Base-by-base conservation (phyloP, 352 stramenopile species). In the Phytopythium chamaehyphon region DNA sequence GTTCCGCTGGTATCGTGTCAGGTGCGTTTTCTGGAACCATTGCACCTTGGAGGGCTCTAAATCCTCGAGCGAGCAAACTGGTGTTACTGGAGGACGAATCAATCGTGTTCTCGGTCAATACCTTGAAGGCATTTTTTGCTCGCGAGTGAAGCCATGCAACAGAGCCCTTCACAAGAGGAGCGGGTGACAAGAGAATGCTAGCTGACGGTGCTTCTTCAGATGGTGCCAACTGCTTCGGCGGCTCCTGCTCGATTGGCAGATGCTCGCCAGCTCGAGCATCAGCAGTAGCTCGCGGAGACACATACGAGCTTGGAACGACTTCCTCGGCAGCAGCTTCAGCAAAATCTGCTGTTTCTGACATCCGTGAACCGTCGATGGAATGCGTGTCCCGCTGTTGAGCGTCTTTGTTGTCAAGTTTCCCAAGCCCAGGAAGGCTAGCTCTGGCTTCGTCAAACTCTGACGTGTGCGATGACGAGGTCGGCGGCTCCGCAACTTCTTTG, bases 371-470 rank as follows among this genome's bases (percentile, higher is more conserved):
- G 21, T 22, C 19, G 8, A 23, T 38, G 37, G 10, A 44, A 12
- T 14, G 36, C 18, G 23, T 21, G n/a, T 49, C 43, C 21, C 15
- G 43, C 9, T 35, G 19, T 26, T n/a, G 21, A 39, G 44, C 19
- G 21, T 19, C 6, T 1, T 35, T 23, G 24, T 8, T 38, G 6
- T 23, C 44, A 33, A 22, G 9, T 50, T 50, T 23, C 15, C 3
- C 18, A 19, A 21, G 18, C 31, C 28, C 35, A 38, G 40, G 14
- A 7, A 31, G 40, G 26, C 18, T 46, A 15, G 40, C 19, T 46
- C 19, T 65, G 14, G 67, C 52, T 18, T 69, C 63, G 11, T 74
- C 62, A 8, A 67, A 37, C 26, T 76, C 62, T 54, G 68, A 33
- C 28, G 5, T 5, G 28, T 33, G 28, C 9, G 28, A 5, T 33